Evolutionary conservation across 208 protist genomes (phyloP), one percentile per base, ranked within the genome.

Genomic region (Trypanosoma lewisi): DNA sequence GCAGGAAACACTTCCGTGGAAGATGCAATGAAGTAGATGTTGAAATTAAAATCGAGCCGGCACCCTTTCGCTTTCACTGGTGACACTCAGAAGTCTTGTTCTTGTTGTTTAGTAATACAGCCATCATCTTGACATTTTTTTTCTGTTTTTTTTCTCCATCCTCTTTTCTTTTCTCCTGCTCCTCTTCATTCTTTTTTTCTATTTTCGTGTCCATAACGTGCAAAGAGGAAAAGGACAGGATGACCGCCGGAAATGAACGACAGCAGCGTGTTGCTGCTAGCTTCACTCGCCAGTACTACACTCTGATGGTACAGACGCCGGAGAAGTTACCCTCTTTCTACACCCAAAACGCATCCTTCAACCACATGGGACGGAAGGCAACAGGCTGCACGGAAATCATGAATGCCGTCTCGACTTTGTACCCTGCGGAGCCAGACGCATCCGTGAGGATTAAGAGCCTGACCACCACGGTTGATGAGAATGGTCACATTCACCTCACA

Each of bases 241-340:
- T 75, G 70, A 63, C 62, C 21, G 52, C 27, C 52, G 47, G 28
- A 9, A 61, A 19, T 58, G 57, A 70, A 14, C 53, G 56, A 28
- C 67, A 65, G 8, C 68, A 77, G 41, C 69, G 64, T 59, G 58
- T 94, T 33, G 84, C 73, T 11, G 85, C 73, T 7, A 89, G 69
- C 61, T 94, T 94, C 48, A 78, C 80, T 27, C 58, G 61, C 42
- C 76, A 75, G 45, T 94, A 91, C 74, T 91, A 89, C 76, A 85
- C 73, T 17, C 39, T 61, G 14, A 65, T 94, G 11, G 77, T 89
- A 57, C 47, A 85, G 62, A 23, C 51, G n/a, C 81, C 82, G 1
- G 58, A 60, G 51, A 55, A 48, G 9, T 72, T 94, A 28, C 21
- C 60, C 0, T 45, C 14, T 16, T 85, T 85, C 47, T 92, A 94